These are phyloP conservation scores for Amphirosellinia nigrospora DNA, from an alignment of 495 filamentous ascomycete species.

Conservation along the genomic window DNA sequence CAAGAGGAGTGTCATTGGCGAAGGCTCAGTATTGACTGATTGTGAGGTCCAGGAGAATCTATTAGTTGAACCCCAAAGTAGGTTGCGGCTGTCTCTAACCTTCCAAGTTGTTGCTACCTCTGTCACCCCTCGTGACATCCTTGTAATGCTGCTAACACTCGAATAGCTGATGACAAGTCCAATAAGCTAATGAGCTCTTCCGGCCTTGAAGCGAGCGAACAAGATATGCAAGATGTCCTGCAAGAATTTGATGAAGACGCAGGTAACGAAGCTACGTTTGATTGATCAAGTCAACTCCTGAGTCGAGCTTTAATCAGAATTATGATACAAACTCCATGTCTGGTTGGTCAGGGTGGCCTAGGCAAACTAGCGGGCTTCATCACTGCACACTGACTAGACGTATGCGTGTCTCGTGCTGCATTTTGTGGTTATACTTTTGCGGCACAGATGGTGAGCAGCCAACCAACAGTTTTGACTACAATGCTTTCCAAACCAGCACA, in stretches of 20 bases:
- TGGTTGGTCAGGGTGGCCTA: too few relatives aligned
- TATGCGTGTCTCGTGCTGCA: neutral
- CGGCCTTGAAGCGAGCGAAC: conserved; percentile 67
- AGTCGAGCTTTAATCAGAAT: neutral
- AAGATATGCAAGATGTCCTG: conserved; percentile 52
- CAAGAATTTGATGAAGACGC: conserved; percentile 22
- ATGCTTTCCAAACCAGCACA: neutral
- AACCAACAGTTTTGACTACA: neutral
- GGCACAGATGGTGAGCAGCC: conserved; percentile 2
- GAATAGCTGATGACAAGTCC: conserved; percentile 74
- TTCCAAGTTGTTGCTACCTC: neutral
- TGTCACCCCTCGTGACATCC: neutral
- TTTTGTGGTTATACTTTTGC: neutral
- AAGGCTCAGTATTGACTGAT: conserved; percentile 76
- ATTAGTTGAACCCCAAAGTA: conserved; percentile 78
- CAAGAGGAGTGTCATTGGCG: conserved; percentile 73
- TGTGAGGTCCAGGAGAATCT: conserved; percentile 90
- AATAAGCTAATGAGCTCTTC: conserved; percentile 88
- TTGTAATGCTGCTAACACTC: conserved; percentile 15
- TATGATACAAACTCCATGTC: neutral
- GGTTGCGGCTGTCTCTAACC: conserved; percentile 40
- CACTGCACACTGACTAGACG: neutral
- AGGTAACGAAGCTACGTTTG: conserved; percentile 10
- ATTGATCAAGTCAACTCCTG: conserved; percentile 1
- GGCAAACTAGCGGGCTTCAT: neutral